These are phyloP conservation scores for Zoysia japonica DNA, from an alignment of 176 grass and related monocot genomes.

Conservation along the genomic window DNA sequence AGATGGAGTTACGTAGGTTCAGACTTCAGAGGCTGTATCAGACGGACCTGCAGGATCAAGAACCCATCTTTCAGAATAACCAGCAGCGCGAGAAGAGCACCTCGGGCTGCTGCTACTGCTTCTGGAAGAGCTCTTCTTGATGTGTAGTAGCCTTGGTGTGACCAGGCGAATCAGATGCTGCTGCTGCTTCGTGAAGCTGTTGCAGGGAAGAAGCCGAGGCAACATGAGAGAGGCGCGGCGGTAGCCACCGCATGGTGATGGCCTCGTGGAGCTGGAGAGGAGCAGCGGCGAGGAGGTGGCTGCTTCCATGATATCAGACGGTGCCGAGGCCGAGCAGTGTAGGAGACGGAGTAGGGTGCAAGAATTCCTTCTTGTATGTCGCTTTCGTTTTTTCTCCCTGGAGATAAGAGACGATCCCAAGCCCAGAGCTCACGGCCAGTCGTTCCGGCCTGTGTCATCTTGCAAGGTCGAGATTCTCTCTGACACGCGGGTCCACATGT, in stretches of 20 bases:
- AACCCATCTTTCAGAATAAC: conserved; percentile 53
- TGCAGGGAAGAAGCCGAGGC: not conserved
- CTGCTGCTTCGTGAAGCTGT: not conserved
- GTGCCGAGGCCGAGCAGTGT: not conserved
- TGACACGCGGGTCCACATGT: not conserved
- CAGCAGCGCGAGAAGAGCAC: conserved; percentile 24
- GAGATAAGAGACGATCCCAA: not conserved
- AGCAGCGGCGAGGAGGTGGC: not conserved
- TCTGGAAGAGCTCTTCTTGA: not conserved
- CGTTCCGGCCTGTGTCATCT: not conserved
- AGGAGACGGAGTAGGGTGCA: not conserved
- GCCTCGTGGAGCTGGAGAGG: not conserved
- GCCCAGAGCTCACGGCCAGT: not conserved
- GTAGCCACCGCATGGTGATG: not conserved
- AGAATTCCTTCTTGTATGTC: not conserved
- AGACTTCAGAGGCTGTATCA: not conserved
- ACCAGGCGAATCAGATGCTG: not conserved
- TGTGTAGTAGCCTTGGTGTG: not conserved
- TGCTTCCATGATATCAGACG: conserved; percentile 17
- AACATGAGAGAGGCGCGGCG: not conserved
- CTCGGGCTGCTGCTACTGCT: conserved; percentile 9
- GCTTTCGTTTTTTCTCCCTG: not conserved
- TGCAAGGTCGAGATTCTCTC: too few relatives aligned
- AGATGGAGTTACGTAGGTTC: too few relatives aligned
- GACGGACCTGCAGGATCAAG: conserved; percentile 47